Conservation (phyloP, 2,329 filamentous ascomycete species). For the Hypomyces rosellus region DNA sequence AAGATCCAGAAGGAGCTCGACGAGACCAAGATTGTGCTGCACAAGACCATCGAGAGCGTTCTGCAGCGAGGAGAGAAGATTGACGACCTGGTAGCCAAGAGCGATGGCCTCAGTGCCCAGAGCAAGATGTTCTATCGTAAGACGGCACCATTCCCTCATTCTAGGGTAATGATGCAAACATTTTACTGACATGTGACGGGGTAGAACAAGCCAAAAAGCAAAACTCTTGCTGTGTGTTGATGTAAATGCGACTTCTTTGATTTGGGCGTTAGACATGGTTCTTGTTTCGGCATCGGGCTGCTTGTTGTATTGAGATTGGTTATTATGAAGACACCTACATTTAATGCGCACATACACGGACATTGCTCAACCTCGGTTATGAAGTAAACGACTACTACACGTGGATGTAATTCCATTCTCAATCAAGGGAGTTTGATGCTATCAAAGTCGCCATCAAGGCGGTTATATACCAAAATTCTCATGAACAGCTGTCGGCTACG, state of each 20-base stretch:
- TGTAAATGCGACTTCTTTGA: constrained; percentile 43
- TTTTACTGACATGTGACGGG: constrained; percentile 7
- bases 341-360: not conserved
- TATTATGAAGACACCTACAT: constrained; percentile 23
- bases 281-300: constrained; percentile 24
- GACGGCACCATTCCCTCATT: not conserved
- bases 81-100: constrained; percentile 88
- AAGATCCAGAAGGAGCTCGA: constrained; percentile 96
- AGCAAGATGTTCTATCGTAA: constrained; percentile 97
- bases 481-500: too few species aligned
- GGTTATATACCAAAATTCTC: too few species aligned
- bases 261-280: constrained; percentile 28
- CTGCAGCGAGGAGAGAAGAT: constrained; percentile 94
- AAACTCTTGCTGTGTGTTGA: constrained; percentile 68
- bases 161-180: not conserved
- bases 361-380: too few species aligned
- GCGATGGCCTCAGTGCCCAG: constrained; percentile 79
- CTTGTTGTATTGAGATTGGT: constrained; percentile 25
- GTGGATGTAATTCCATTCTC: too few species aligned
- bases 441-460: too few species aligned
- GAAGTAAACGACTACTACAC: too few species aligned
- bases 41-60: constrained; percentile 89
- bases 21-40: constrained; percentile 93
- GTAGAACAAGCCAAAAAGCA: constrained; percentile 68
- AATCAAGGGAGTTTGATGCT: too few species aligned